Evolutionary conservation across 2,329 filamentous ascomycete species (phyloP).

Genomic region (Calonectria montana): DNA sequence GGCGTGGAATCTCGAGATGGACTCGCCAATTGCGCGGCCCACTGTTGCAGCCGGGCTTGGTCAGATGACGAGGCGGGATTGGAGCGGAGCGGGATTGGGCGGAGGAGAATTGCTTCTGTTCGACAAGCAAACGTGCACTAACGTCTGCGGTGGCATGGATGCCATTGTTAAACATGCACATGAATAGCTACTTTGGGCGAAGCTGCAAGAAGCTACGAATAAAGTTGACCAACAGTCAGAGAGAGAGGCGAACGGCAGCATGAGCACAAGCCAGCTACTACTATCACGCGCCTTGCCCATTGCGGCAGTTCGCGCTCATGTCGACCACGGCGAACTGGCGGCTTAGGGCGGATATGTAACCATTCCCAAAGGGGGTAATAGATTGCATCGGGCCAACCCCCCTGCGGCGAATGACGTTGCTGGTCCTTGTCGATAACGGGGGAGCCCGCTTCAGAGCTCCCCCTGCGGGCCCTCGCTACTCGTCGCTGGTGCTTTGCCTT

Average conservation of each 20-base stretch:
- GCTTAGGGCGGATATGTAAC: neutral
- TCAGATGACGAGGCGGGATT: neutral
- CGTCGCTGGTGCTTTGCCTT: neutral
- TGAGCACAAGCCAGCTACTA: neutral
- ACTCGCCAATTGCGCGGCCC: neutral
- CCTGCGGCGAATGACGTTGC: neutral
- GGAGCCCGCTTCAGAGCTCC: neutral
- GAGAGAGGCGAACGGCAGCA: neutral
- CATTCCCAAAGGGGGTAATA: slow-evolving; percentile 34
- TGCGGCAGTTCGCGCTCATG: slow-evolving; percentile 37
- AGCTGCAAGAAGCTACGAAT: neutral
- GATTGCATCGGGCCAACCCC: slow-evolving; percentile 26
- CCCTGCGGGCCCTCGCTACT: neutral
- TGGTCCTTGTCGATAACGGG: slow-evolving; percentile 31
- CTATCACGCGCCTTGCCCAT: slow-evolving; percentile 7
- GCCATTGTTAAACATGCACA: neutral
- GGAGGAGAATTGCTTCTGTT: neutral
- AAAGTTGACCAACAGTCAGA: neutral
- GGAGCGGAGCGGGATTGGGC: neutral
- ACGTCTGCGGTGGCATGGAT: neutral
- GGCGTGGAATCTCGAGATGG: slow-evolving; percentile 7
- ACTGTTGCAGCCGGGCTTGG: neutral
- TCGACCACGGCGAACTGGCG: neutral
- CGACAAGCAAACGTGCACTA: neutral
- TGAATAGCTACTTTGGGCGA: neutral